phyloP scores from a whole-genome alignment of 495 filamentous ascomycete species.

The Pyrenopolyporus hunteri region DNA sequence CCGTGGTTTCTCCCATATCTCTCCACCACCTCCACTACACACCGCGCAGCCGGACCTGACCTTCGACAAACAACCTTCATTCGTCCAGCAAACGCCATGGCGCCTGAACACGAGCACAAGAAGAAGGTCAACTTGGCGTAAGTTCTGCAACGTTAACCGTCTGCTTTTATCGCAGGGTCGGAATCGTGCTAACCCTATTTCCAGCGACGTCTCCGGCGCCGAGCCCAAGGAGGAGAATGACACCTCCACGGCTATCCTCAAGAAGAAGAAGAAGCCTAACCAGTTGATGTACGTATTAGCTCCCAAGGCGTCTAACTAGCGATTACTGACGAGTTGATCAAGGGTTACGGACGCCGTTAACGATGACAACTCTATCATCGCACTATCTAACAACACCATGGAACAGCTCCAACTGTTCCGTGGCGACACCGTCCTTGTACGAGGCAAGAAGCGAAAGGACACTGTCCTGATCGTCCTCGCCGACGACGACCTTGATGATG shows the following conservation, averaged over 20 bases:
- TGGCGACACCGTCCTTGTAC: slow-evolving; percentile 95
- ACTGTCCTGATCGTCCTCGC: slow-evolving; percentile 96
- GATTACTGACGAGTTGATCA: slow-evolving; percentile 48
- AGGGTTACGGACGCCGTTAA: slow-evolving; percentile 97
- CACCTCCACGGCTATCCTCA: slow-evolving; percentile 95
- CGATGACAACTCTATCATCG: slow-evolving; percentile 99
- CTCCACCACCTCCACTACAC: not conserved
- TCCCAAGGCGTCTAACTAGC: not conserved
- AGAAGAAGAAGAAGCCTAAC: slow-evolving; percentile 99
- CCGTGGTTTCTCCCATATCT: slow-evolving; percentile 15
- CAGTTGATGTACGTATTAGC: slow-evolving; percentile 78
- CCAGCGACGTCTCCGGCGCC: slow-evolving; percentile 86
- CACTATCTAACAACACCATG: slow-evolving; percentile 98
- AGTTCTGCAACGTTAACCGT: slow-evolving; percentile 43
- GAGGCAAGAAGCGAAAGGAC: slow-evolving; percentile 99
- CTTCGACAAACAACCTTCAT: slow-evolving; percentile 37
- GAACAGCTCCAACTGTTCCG: slow-evolving; percentile 97
- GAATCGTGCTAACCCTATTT: slow-evolving; percentile 42
- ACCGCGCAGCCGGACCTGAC: slow-evolving; percentile 15
- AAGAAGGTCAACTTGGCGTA: slow-evolving; percentile 93
- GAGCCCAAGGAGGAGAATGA: slow-evolving; percentile 92
- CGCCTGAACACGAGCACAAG: slow-evolving; percentile 77
- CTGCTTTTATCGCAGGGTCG: not conserved
- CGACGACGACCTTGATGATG: slow-evolving; percentile 97
- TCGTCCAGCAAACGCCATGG: slow-evolving; percentile 46